phyloP scores from a whole-genome alignment of 331 rosid genomes.

The Dryas integrifolia region DNA sequence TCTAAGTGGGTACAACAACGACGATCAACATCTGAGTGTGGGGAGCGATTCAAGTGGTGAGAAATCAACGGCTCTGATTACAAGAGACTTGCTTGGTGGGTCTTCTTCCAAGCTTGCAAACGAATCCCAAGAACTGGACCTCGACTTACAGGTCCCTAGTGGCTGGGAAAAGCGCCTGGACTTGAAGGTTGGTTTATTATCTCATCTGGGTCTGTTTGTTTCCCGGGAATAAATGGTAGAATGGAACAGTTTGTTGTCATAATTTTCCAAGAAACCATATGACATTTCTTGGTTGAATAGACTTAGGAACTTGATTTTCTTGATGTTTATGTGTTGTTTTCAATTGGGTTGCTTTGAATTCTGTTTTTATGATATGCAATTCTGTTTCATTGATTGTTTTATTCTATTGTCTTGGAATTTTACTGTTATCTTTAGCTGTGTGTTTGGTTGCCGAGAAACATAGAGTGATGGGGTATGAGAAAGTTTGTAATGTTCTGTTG shows the following conservation, averaged over 20 bases:
- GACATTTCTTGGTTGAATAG: background rate
- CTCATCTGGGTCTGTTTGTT: conserved; percentile 28
- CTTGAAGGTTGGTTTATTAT: conserved; percentile 63
- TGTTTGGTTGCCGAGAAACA: conserved; percentile 23
- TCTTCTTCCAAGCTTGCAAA: conserved; percentile 31
- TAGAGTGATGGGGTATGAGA: background rate
- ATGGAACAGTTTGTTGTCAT: background rate
- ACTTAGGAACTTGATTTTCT: background rate
- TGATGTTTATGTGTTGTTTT: conserved; percentile 1
- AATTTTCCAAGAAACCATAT: background rate
- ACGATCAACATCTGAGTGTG: conserved; percentile 67
- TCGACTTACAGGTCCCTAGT: conserved; percentile 83
- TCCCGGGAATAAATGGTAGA: conserved; percentile 17
- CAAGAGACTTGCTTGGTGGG: conserved; percentile 78
- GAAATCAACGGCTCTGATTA: conserved; percentile 75
- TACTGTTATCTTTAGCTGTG: conserved; percentile 3
- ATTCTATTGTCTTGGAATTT: background rate
- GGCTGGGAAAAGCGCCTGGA: conserved; percentile 94
- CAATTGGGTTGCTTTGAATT: conserved; percentile 2
- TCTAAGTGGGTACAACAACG: conserved; percentile 57
- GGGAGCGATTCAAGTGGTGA: conserved; percentile 57
- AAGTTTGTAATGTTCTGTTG: background rate
- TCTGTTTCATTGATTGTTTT: conserved; percentile 6
- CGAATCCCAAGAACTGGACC: conserved; percentile 92
- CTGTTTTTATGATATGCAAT: background rate